phyloP scores from a whole-genome alignment of 345 rosid genomes.

The Eucalyptus victrix region DNA sequence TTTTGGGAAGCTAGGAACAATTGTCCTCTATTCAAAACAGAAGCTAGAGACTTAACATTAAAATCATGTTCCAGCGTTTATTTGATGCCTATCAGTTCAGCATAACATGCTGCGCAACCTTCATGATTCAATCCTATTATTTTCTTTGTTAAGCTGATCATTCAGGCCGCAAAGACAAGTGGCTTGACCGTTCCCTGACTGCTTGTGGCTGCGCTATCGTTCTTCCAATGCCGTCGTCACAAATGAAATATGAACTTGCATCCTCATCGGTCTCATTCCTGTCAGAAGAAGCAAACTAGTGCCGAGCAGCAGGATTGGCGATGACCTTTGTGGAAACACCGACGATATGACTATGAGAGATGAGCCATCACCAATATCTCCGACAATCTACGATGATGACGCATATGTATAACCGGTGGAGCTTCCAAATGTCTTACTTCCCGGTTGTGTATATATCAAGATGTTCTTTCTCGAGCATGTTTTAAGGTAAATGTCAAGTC shows the following conservation, averaged over 20 bases:
- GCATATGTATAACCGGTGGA: neutral
- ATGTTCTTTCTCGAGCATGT: neutral
- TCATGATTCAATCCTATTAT: neutral
- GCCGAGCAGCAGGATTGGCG: neutral
- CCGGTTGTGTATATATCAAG: neutral
- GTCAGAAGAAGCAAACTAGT: neutral
- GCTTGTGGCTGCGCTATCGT: rapidly evolving
- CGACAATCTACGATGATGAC: rapidly evolving
- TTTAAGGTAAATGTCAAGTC: neutral
- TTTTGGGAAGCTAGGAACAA: neutral
- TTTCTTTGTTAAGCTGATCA: neutral
- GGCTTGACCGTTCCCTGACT: neutral
- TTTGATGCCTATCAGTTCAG: neutral
- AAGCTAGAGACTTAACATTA: neutral
- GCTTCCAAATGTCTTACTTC: neutral
- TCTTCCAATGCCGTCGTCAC: neutral
- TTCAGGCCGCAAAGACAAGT: neutral
- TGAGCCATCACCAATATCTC: neutral
- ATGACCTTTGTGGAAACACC: neutral
- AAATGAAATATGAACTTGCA: neutral
- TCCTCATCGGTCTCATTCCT: neutral
- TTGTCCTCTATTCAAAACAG: neutral
- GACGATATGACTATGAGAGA: neutral
- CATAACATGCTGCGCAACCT: neutral
- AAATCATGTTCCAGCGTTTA: neutral